phyloP scores from a whole-genome alignment of 2,329 filamentous ascomycete species.

The Ophiobolus disseminans region DNA sequence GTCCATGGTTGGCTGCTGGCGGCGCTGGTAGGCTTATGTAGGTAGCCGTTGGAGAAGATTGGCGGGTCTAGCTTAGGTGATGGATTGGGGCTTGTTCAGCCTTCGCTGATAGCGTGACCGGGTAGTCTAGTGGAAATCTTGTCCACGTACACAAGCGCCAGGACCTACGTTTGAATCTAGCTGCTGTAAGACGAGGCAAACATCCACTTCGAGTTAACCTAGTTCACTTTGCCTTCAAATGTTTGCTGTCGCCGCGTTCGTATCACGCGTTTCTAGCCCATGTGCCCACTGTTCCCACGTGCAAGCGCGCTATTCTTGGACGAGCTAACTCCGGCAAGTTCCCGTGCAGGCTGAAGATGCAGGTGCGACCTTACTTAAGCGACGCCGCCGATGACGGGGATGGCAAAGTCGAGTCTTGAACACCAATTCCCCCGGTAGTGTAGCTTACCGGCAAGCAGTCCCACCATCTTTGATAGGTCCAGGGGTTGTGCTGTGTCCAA shows the following conservation, averaged over 20 bases:
- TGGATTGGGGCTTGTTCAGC: constrained; percentile 11
- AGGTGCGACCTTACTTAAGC: background rate
- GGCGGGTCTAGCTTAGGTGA: constrained; percentile 8
- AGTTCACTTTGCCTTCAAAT: no score
- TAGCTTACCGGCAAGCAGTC: background rate
- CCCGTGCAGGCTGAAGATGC: background rate
- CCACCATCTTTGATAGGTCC: background rate
- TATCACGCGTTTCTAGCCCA: constrained; percentile 1
- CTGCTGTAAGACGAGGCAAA: no score
- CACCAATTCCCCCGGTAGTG: background rate
- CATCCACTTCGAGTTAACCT: no score
- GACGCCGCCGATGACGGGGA: constrained; percentile 22
- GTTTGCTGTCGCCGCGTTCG: no score
- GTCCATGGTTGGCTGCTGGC: constrained; percentile 28
- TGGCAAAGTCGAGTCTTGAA: constrained; percentile 19
- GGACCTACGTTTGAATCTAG: no score
- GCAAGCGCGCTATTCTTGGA: background rate
- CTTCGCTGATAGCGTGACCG: constrained; percentile 10
- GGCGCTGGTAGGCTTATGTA: constrained; percentile 16
- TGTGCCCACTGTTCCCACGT: background rate
- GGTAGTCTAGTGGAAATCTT: no score
- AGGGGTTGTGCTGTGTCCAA: constrained; percentile 2
- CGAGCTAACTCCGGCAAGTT: background rate
- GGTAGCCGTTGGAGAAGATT: background rate
- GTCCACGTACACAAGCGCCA: no score